Base-by-base conservation (phyloP, 75 land plant species). In the Selaginella moellendorffii region DNA sequence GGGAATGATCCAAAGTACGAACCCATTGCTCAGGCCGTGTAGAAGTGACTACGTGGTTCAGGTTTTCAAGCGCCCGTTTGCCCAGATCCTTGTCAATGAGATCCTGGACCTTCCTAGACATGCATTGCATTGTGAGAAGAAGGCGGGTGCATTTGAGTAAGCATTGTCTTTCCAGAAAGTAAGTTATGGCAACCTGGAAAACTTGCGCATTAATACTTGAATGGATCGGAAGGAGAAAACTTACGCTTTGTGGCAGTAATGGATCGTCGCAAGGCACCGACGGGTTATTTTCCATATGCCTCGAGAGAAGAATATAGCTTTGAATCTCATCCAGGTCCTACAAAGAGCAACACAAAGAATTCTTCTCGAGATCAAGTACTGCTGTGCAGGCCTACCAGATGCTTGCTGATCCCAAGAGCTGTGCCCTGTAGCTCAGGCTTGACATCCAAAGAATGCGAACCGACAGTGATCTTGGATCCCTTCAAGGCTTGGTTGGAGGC, bases 321-420 rank as follows among this genome's bases (percentile, higher is more conserved):
- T 91, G 97, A 63, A 87, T 84, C 66, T 87, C 97, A 81, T 91
- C 93, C 67, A 91, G 71, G 71, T 71, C 73, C 97, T 90, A 75
- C 65, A 61, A 69, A 23, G 14, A 36, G 14, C 46, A 14, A 36
- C 14, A 5, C 5, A 36, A 36, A 36, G 5, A 36, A 36, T 14
- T 36, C 14, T 5, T 36, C 46, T 14, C 5, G 5, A 36, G 5
- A 36, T 36, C 5, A 36, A 5, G 46, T 36, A 36, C 46, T 5
- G 14, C 46, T 20, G 19, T 17, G n/a, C 9, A 19, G 2, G 67
- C 67, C 53, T 30, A 84, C 93, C 78, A 80, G 69, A 20, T 14
- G 65, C 1, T 63, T 54, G 71, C 96, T 85, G 56, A 76, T 61
- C 54, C 71, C 36, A 28, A 87, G 68, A 60, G 84, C 85, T 21